phyloP scores from a whole-genome alignment of 2,329 filamentous ascomycete genomes.

The Fusarium chlamydosporum region DNA sequence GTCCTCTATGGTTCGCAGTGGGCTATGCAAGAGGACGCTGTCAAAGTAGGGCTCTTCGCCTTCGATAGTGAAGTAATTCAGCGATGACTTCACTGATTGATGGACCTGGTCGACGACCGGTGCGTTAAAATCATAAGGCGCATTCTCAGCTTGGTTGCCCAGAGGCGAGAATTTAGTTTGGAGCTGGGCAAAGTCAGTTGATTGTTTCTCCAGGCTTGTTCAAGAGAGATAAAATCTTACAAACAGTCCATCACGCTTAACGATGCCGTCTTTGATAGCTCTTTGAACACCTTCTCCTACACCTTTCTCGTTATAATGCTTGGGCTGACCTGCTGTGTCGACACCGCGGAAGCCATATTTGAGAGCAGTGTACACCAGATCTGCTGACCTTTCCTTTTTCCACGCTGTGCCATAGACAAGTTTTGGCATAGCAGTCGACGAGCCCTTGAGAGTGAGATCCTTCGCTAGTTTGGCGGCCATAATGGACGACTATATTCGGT shows the following conservation, averaged over 20 bases:
- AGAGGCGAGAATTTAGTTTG: constrained; percentile 87
- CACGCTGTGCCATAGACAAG: constrained; percentile 87
- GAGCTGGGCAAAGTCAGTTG: constrained; percentile 61
- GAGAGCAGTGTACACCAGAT: constrained; percentile 78
- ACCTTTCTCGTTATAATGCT: constrained; percentile 81
- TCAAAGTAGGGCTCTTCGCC: constrained; percentile 69
- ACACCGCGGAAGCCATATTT: constrained; percentile 78
- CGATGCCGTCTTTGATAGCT: constrained; percentile 71
- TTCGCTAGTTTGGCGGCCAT: constrained; percentile 51
- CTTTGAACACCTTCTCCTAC: constrained; percentile 76
- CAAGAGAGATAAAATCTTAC: constrained; percentile 57
- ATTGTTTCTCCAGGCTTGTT: neutral
- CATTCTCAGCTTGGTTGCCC: constrained; percentile 70
- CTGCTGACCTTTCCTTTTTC: constrained; percentile 78
- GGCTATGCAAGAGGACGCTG: constrained; percentile 81
- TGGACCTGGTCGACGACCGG: constrained; percentile 75
- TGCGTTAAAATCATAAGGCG: constrained; percentile 72
- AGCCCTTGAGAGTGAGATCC: constrained; percentile 53
- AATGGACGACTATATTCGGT: neutral
- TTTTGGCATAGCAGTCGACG: constrained; percentile 61
- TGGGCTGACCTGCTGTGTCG: constrained; percentile 84
- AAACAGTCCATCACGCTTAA: constrained; percentile 72
- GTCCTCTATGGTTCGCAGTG: constrained; percentile 59
- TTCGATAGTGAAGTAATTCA: constrained; percentile 70
- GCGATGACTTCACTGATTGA: constrained; percentile 75